Evolutionary conservation across 75 land plant species (phyloP).

Genomic region (Pinus albicaulis): DNA sequence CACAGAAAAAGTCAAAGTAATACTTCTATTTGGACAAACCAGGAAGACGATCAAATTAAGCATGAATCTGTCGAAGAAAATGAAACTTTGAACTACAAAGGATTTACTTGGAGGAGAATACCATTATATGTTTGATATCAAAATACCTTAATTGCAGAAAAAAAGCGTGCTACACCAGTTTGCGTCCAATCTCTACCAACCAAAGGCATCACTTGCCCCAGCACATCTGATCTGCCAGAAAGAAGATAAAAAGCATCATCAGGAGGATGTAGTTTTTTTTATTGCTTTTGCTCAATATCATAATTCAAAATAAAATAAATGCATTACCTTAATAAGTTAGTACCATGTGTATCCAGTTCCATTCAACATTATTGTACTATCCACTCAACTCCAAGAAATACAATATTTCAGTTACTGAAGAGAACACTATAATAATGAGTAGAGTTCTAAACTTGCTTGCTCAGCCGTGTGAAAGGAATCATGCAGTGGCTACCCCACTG

Average conservation of each 20-base stretch:
- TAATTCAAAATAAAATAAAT: neutral
- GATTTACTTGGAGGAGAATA: neutral
- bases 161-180: constrained; percentile 91
- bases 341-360: neutral
- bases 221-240: constrained; percentile 88
- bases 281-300: neutral
- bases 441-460: neutral
- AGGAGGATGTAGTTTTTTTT: neutral
- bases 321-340: neutral
- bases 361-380: neutral
- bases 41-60: neutral
- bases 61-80: neutral
- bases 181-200: constrained; percentile 99
- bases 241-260: neutral
- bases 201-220: constrained; percentile 99
- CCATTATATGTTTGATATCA: neutral
- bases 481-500: no score
- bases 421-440: neutral
- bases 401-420: neutral
- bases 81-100: neutral
- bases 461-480: no score
- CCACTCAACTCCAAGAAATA: no score
- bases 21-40: neutral
- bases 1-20: neutral
- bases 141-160: constrained; percentile 93